Conservation (phyloP, 768 basidiomycete genomes). For the Rubroboletus pulcherrimus region DNA sequence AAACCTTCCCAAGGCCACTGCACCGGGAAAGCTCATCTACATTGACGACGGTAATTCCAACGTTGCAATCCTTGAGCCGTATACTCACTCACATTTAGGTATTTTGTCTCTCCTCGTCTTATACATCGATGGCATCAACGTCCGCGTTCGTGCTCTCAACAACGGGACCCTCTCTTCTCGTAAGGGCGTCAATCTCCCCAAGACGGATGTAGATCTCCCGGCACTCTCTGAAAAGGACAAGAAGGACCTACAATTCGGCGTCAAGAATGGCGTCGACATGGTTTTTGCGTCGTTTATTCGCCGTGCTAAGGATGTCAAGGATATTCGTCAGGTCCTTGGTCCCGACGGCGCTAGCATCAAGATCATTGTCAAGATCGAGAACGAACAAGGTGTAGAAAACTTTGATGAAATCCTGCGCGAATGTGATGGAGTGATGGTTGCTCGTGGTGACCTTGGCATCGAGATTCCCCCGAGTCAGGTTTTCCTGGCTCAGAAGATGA, state of each 20-base stretch:
- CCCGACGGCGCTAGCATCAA: constrained; percentile 95
- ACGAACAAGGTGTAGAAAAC: constrained; percentile 97
- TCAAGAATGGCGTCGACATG: constrained; percentile 98
- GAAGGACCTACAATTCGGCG: constrained; percentile 89
- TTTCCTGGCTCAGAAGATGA: constrained; percentile 99
- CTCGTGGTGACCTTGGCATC: constrained; percentile 98
- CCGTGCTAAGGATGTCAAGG: constrained; percentile 86
- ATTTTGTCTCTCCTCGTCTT: constrained; percentile 92
- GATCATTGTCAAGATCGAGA: constrained; percentile 99
- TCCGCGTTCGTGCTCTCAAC: constrained; percentile 86
- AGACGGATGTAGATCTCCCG: constrained; percentile 95
- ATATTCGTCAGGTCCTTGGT: constrained; percentile 91
- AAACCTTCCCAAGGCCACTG: constrained; percentile 93
- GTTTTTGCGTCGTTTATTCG: constrained; percentile 99
- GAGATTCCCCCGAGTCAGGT: constrained; percentile 99
- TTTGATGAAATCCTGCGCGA: constrained; percentile 97
- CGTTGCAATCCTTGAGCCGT: not conserved
- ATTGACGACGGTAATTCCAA: constrained; percentile 79
- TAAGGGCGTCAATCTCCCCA: constrained; percentile 99
- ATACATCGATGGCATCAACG: constrained; percentile 75
- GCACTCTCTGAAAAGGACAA: constrained; percentile 99
- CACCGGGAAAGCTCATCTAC: constrained; percentile 96
- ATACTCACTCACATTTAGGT: constrained; percentile 32
- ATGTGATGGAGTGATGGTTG: constrained; percentile 99
- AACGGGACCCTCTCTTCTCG: constrained; percentile 90